phyloP scores from a whole-genome alignment of 2,329 filamentous ascomycete species.

The Rhinocladiella similis region DNA sequence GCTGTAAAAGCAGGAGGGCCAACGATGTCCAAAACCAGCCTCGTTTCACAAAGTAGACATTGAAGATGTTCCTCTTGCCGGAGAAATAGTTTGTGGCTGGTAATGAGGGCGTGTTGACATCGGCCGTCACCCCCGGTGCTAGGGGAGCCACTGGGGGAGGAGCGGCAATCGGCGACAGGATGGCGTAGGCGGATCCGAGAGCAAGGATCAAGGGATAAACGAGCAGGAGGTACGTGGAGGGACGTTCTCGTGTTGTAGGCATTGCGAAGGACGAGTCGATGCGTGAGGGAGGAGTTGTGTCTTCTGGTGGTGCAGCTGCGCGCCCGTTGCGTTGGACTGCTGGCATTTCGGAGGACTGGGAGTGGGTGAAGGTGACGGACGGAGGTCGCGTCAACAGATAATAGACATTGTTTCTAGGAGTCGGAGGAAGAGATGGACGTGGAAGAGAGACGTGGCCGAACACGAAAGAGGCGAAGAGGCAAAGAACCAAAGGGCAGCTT shows the following conservation, averaged over 20 bases:
- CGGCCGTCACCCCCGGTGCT: slow-evolving; percentile 34
- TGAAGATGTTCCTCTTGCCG: slow-evolving; percentile 89
- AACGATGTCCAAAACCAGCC: slow-evolving; percentile 90
- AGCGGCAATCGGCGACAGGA: slow-evolving; percentile 70
- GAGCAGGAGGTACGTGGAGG: slow-evolving; percentile 46
- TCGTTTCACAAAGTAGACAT: slow-evolving; percentile 88
- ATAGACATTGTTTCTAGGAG: not conserved
- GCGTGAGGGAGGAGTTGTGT: not conserved
- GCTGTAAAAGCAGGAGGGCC: slow-evolving; percentile 69
- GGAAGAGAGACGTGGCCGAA: too few species aligned
- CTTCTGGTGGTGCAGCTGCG: slow-evolving; percentile 1
- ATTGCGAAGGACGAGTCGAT: not conserved
- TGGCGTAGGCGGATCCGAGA: slow-evolving; percentile 78
- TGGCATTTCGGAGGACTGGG: slow-evolving; percentile 14
- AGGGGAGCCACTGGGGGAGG: slow-evolving; percentile 39
- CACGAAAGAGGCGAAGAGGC: too few species aligned
- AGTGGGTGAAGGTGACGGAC: not conserved
- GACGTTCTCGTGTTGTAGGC: slow-evolving; percentile 10
- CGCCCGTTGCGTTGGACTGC: slow-evolving; percentile 22
- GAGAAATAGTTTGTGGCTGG: slow-evolving; percentile 71
- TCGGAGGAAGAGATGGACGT: not conserved
- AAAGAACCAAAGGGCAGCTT: too few species aligned
- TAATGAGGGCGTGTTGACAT: slow-evolving; percentile 32
- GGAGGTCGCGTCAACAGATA: not conserved
- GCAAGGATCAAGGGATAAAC: slow-evolving; percentile 77